phyloP scores from a whole-genome alignment of 805 yeast genomes.

The Tetrapisispora pingtungensis region DNA sequence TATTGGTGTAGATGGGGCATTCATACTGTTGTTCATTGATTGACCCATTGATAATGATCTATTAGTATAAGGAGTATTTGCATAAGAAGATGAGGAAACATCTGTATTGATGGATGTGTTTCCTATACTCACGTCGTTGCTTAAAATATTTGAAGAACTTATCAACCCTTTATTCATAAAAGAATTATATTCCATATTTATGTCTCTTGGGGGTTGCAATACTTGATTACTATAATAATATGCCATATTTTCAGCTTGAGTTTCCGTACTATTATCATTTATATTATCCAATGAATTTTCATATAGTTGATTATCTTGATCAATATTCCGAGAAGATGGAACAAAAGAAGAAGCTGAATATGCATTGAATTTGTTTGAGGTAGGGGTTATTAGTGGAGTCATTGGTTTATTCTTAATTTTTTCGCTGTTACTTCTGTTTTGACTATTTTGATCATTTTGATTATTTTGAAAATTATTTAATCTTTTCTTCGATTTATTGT shows the following conservation, averaged over 20 bases:
- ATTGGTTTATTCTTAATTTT: neutral
- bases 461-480: neutral
- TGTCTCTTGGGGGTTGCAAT: neutral
- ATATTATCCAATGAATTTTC: neutral
- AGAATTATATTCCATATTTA: neutral
- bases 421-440: slow-evolving; percentile 1
- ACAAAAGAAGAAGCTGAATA: slow-evolving; percentile 18
- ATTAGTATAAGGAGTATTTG: slow-evolving; percentile 3
- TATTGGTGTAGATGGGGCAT: slow-evolving; percentile 1
- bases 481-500: neutral
- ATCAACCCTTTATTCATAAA: neutral
- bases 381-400: neutral
- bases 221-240: slow-evolving; percentile 1
- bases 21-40: neutral
- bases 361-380: slow-evolving; percentile 16
- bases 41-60: neutral
- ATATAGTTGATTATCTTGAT: neutral
- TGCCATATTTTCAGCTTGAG: neutral
- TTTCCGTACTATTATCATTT: neutral
- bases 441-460: neutral
- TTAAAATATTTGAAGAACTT: neutral
- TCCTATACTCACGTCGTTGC: neutral
- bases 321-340: slow-evolving; percentile 9
- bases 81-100: neutral
- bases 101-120: neutral